Percentiles rank a stretch among this genome's conserved stretches.
Evolutionary conservation across 768 basidiomycete genomes (phyloP).

Genomic region (Kwoniella dejecticola): DNA sequence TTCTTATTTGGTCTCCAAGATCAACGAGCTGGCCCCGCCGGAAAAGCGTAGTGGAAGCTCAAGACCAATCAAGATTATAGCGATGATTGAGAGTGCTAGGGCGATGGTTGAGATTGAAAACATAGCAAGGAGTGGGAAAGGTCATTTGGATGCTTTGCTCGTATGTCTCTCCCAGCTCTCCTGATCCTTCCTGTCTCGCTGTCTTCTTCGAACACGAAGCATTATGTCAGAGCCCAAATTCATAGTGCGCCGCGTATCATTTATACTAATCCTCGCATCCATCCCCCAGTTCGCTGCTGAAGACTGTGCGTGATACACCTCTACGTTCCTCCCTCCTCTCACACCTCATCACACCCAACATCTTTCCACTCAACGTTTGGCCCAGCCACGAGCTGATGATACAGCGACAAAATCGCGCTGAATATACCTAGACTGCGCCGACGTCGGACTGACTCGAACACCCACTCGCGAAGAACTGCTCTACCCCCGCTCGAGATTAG

Average conservation of each 20-base stretch:
- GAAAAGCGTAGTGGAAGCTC: constrained; percentile 36
- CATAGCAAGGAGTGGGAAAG: constrained; percentile 71
- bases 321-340: too few species aligned
- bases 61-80: constrained; percentile 63
- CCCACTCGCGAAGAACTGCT: constrained; percentile 73
- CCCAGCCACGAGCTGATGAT: too few species aligned
- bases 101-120: constrained; percentile 67
- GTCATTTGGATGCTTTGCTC: constrained; percentile 66
- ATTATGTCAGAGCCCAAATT: too few species aligned
- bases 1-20: constrained; percentile 61
- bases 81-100: constrained; percentile 82
- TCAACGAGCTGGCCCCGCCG: constrained; percentile 55
- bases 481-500: constrained; percentile 79
- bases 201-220: too few species aligned
- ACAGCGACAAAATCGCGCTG: not conserved
- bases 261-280: constrained; percentile 2
- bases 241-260: too few species aligned
- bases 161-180: constrained; percentile 63
- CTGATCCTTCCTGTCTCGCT: too few species aligned
- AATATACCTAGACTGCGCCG: constrained; percentile 72
- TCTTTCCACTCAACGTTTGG: too few species aligned
- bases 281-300: constrained; percentile 91
- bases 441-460: constrained; percentile 78
- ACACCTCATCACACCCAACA: too few species aligned
- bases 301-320: constrained; percentile 66